Percentiles rank a stretch among this genome's conserved stretches.
Evolutionary conservation across 345 rosid genomes (phyloP).

Genomic region (Syzygium aromaticum): DNA sequence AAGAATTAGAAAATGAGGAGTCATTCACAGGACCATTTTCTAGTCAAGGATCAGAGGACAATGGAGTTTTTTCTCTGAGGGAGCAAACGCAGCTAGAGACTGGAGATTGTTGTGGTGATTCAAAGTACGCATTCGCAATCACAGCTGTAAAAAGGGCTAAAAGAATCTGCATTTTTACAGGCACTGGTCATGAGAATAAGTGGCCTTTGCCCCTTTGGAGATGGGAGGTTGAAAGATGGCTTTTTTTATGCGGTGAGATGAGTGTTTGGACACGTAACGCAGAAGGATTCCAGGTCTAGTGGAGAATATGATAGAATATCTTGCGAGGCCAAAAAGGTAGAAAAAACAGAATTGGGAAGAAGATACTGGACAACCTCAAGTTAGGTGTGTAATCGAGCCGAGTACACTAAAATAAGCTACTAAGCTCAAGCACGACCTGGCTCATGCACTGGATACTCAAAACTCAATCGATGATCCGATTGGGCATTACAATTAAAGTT

Average conservation of each 20-base stretch:
- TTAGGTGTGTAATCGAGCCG: not conserved
- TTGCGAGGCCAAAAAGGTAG: not conserved
- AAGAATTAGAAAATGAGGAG: not conserved
- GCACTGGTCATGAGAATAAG: not conserved
- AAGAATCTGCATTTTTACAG: not conserved
- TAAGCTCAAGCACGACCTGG: not conserved
- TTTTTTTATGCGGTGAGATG: not conserved
- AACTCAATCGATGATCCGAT: not conserved
- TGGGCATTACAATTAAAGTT: not conserved
- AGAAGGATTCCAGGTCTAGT: not conserved
- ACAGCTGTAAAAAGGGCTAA: not conserved
- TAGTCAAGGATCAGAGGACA: not conserved
- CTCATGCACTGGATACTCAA: not conserved
- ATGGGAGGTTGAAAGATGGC: not conserved
- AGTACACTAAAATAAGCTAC: not conserved
- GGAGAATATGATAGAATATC: not conserved
- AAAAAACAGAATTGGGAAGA: not conserved
- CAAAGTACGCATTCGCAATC: not conserved
- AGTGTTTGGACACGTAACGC: not conserved
- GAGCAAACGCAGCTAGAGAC: not conserved
- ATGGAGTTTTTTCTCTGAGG: not conserved
- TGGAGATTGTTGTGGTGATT: not conserved
- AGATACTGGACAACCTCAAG: not conserved
- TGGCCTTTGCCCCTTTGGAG: not conserved
- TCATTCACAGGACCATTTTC: not conserved